Conservation (phyloP, 345 rosid species). For the Populus ilicifolia region DNA sequence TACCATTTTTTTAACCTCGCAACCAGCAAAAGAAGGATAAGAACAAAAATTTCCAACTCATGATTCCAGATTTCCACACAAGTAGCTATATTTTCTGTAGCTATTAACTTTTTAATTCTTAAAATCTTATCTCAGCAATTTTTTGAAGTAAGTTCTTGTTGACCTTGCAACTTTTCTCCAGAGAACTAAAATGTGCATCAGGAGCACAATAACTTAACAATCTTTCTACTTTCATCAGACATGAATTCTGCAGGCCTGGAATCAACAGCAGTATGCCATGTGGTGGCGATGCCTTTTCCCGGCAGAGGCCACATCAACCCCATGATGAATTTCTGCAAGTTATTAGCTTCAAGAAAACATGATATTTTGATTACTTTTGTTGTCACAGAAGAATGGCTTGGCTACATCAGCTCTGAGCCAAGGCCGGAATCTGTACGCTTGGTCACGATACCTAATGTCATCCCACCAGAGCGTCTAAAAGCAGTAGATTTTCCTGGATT, state of each 20-base stretch:
- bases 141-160: no score
- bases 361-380: conserved; percentile 48
- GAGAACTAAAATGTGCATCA: no score
- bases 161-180: no score
- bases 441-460: conserved; percentile 42
- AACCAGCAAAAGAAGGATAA: no score
- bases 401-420: conserved; percentile 36
- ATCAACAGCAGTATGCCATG: conserved; percentile 21
- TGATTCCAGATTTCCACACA: no score
- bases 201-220: no score
- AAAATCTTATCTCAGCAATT: no score
- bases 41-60: no score
- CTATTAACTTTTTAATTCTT: no score
- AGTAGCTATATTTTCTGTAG: no score
- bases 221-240: not conserved
- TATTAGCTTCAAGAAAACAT: conserved; percentile 29
- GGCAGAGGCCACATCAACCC: conserved; percentile 72
- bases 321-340: conserved; percentile 60
- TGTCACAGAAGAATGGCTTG: conserved; percentile 68
- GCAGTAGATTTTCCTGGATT: conserved; percentile 38
- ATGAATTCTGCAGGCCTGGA: conserved; percentile 10
- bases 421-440: conserved; percentile 37
- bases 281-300: conserved; percentile 59
- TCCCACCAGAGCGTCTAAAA: conserved; percentile 44
- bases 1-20: no score